Percentiles rank a stretch among this genome's conserved stretches.
These are phyloP conservation scores for Mycogone perniciosa DNA, from an alignment of 2,329 filamentous ascomycete genomes.

Conservation along the genomic window DNA sequence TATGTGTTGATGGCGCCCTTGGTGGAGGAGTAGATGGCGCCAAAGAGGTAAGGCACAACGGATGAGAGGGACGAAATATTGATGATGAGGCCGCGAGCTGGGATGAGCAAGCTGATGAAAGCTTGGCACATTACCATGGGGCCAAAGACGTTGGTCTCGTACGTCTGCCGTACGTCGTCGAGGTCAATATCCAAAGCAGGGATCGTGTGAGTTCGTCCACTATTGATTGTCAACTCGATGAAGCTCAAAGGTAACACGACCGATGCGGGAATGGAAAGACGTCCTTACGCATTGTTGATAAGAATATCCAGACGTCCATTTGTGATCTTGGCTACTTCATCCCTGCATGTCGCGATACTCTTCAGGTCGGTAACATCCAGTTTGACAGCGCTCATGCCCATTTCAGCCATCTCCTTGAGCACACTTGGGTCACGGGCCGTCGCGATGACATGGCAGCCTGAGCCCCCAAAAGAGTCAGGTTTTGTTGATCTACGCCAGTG, in stretches of 20 bases:
- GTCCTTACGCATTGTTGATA: constrained; percentile 50
- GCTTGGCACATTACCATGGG: constrained; percentile 50
- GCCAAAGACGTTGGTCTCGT: constrained; percentile 52
- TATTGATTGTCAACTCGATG: constrained; percentile 17
- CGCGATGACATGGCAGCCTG: constrained; percentile 46
- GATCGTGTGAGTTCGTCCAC: constrained; percentile 45
- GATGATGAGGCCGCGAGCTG: constrained; percentile 45
- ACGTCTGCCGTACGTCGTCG: constrained; percentile 46
- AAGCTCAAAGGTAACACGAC: not conserved
- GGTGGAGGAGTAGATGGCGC: constrained; percentile 47
- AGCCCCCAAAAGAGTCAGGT: not conserved
- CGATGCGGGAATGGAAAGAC: no score
- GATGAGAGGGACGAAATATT: constrained; percentile 49
- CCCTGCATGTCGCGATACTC: constrained; percentile 44
- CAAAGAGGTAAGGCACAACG: constrained; percentile 47
- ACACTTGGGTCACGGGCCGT: constrained; percentile 47
- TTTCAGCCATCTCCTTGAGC: constrained; percentile 37
- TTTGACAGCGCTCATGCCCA: constrained; percentile 43
- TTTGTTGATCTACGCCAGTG: not conserved
- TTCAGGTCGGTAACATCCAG: constrained; percentile 48
- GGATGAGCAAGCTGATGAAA: constrained; percentile 44
- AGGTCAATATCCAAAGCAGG: constrained; percentile 47
- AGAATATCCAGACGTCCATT: constrained; percentile 51
- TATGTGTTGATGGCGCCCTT: constrained; percentile 50
- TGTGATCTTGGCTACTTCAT: constrained; percentile 41